Evolutionary conservation across 495 filamentous ascomycete species (phyloP).

Genomic region (Xylaria sp.): DNA sequence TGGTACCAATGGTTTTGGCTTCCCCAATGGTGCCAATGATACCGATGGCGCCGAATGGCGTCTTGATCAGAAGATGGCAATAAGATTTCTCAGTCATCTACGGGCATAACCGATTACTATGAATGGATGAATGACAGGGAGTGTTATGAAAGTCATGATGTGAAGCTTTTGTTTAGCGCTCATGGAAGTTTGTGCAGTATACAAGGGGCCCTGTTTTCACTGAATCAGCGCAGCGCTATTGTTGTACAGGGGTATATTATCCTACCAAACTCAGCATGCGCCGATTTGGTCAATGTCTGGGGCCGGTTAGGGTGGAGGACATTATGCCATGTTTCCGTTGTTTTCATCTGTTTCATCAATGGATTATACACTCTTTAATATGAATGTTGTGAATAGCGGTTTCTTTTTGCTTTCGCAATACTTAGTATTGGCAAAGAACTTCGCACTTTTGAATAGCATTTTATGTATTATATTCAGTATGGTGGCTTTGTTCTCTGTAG

Average conservation of each 20-base stretch:
- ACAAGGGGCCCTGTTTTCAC: too few species aligned
- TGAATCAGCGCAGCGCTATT: neutral
- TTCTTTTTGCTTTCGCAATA: neutral
- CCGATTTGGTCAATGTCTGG: neutral
- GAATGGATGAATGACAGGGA: neutral
- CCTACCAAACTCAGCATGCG: neutral
- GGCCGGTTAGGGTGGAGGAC: neutral
- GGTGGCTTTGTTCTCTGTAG: neutral
- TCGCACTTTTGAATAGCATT: neutral
- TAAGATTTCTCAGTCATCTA: neutral
- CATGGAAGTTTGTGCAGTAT: neutral
- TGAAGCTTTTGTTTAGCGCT: neutral
- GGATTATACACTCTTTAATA: neutral
- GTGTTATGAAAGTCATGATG: neutral
- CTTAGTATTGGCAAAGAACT: neutral
- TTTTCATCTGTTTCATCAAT: neutral
- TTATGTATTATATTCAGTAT: neutral
- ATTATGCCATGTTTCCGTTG: too few species aligned
- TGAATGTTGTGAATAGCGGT: neutral
- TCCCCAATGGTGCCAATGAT: neutral
- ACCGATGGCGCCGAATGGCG: constrained; percentile 4
- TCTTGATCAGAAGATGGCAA: neutral
- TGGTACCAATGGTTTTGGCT: constrained; percentile 2
- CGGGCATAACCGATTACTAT: neutral
- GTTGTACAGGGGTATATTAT: neutral